Evolutionary conservation across 306 rosid genomes (phyloP).

Genomic region (Prunus davidiana): DNA sequence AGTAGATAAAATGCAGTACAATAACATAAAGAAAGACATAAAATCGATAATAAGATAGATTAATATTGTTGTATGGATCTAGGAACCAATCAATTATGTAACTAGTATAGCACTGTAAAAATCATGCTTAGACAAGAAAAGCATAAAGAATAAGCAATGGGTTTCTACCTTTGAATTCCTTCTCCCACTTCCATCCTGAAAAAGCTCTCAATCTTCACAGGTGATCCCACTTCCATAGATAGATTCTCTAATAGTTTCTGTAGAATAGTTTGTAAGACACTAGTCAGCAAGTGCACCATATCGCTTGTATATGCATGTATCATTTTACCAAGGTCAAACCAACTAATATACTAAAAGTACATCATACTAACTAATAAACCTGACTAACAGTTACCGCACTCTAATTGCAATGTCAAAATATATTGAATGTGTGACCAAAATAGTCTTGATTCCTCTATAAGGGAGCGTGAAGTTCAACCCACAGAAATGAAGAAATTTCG

Average conservation of each 20-base stretch:
- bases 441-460: not conserved
- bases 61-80: not conserved
- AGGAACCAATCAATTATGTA: not conserved
- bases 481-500: not conserved
- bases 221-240: conserved; percentile 78
- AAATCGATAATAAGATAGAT: not conserved
- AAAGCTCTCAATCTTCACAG: conserved; percentile 76
- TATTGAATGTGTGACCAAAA: not conserved
- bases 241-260: conserved; percentile 68
- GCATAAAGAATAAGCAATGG: not conserved
- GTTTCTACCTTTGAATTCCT: conserved; percentile 73
- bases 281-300: conserved; percentile 5
- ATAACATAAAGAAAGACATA: not conserved
- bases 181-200: conserved; percentile 92
- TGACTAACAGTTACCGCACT: not conserved
- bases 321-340: not conserved
- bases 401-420: not conserved
- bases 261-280: conserved; percentile 22
- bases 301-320: not conserved
- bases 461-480: not conserved
- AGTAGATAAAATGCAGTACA: too few relatives aligned
- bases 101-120: not conserved
- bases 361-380: not conserved
- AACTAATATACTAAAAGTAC: not conserved
- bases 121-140: not conserved